These are phyloP conservation scores for Fonsecaea monophora DNA, from an alignment of 2,329 filamentous ascomycete genomes.

Conservation along the genomic window DNA sequence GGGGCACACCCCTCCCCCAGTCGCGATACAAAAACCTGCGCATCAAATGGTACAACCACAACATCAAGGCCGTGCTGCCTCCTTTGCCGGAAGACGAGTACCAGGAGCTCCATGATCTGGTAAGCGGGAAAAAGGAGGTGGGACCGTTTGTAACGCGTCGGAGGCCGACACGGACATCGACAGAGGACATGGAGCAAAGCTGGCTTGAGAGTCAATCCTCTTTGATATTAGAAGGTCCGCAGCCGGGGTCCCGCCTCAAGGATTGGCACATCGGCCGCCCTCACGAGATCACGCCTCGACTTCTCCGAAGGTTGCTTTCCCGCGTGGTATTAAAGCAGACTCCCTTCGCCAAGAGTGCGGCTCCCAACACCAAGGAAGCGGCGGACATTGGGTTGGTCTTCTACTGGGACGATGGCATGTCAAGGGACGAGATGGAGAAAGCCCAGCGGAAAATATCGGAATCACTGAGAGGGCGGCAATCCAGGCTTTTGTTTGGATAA, in stretches of 20 bases:
- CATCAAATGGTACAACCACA: constrained; percentile 47
- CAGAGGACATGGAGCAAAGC: constrained; percentile 18
- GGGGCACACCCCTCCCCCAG: constrained; percentile 45
- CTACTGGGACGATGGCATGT: constrained; percentile 28
- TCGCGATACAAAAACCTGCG: constrained; percentile 47
- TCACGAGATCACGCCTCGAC: constrained; percentile 48
- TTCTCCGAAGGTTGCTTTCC: constrained; percentile 44
- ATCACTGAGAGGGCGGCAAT: constrained; percentile 12
- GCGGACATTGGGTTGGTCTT: constrained; percentile 16
- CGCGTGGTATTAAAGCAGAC: constrained; percentile 35
- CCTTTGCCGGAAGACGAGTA: constrained; percentile 50
- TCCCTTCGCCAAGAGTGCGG: constrained; percentile 21
- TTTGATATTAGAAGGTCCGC: constrained; percentile 47
- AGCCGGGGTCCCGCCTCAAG: constrained; percentile 45
- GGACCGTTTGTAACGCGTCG: constrained; percentile 44
- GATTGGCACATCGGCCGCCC: constrained; percentile 47
- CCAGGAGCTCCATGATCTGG: constrained; percentile 44
- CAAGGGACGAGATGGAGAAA: not conserved
- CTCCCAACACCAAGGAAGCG: not conserved
- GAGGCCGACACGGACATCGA: constrained; percentile 33
- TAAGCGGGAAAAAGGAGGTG: constrained; percentile 38
- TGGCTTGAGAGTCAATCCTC: constrained; percentile 41
- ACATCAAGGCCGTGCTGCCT: constrained; percentile 46
- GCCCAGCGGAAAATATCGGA: not conserved
- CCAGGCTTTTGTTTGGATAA: constrained; percentile 17